phyloP scores from a whole-genome alignment of 768 basidiomycete genomes.

The Tulasnella sp. region DNA sequence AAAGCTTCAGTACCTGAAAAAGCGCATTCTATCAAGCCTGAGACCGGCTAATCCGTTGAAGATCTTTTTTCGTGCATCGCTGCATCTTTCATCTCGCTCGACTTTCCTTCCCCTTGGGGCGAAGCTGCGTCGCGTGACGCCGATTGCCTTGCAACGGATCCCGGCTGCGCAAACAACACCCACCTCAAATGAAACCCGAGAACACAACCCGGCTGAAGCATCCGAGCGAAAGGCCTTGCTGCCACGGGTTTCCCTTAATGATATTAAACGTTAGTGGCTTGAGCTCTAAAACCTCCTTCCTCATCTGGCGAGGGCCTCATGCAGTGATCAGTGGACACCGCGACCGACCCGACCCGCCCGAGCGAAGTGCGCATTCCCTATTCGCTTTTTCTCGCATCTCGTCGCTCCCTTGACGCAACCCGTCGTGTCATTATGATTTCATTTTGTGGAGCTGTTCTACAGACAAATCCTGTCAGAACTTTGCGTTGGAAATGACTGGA shows the following conservation, averaged over 20 bases:
- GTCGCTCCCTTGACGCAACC: not conserved
- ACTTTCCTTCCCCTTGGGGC: conserved; percentile 7
- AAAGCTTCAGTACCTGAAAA: not conserved
- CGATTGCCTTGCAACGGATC: not conserved
- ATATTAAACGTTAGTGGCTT: conserved; percentile 7
- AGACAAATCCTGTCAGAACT: not conserved
- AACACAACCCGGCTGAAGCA: not conserved
- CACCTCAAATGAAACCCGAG: not conserved
- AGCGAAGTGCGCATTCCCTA: not conserved
- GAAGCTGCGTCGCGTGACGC: conserved; percentile 3
- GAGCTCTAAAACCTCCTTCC: not conserved
- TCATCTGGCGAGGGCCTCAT: not conserved
- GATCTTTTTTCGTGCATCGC: conserved; percentile 8
- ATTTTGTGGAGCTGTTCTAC: not conserved
- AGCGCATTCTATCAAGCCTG: not conserved
- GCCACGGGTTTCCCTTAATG: not conserved
- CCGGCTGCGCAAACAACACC: not conserved
- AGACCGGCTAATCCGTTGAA: not conserved
- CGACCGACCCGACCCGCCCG: not conserved
- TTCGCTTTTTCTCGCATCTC: not conserved
- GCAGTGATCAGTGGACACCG: not conserved
- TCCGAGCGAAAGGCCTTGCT: not conserved
- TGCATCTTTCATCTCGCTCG: conserved; percentile 4
- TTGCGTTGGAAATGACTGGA: not conserved
- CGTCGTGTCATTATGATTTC: not conserved